phyloP scores from a whole-genome alignment of 176 grass and related monocot species.

The Lolium perenne region DNA sequence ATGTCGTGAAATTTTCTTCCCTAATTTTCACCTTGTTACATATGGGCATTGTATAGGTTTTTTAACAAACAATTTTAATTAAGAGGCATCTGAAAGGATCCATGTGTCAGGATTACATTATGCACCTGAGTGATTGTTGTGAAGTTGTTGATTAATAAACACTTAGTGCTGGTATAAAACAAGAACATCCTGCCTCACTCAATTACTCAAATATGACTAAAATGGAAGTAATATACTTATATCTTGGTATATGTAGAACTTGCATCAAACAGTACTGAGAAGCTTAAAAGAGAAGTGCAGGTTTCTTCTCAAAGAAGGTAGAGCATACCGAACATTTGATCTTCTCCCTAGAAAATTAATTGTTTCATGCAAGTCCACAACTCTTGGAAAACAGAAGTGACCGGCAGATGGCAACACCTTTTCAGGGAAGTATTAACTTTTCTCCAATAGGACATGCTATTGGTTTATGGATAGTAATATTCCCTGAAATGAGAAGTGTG shows the following conservation, averaged over 20 bases:
- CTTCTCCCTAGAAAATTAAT: neutral
- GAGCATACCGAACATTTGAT: neutral
- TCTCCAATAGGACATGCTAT: neutral
- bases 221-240: neutral
- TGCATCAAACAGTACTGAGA: neutral
- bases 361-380: conserved; percentile 37
- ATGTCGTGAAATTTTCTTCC: neutral
- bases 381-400: conserved; percentile 42
- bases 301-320: conserved; percentile 11
- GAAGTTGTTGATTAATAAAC: neutral
- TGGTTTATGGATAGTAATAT: neutral
- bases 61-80: neutral
- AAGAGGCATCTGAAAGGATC: neutral
- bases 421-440: conserved; percentile 14
- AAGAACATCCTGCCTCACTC: neutral
- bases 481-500: neutral
- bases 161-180: neutral
- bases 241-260: neutral
- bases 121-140: neutral
- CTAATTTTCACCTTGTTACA: neutral
- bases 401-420: conserved; percentile 29
- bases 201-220: neutral
- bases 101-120: neutral
- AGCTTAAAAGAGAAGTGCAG: conserved; percentile 21
- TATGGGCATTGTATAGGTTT: neutral